phyloP scores from a whole-genome alignment of 2,329 filamentous ascomycete species.

The Alternaria sp. region DNA sequence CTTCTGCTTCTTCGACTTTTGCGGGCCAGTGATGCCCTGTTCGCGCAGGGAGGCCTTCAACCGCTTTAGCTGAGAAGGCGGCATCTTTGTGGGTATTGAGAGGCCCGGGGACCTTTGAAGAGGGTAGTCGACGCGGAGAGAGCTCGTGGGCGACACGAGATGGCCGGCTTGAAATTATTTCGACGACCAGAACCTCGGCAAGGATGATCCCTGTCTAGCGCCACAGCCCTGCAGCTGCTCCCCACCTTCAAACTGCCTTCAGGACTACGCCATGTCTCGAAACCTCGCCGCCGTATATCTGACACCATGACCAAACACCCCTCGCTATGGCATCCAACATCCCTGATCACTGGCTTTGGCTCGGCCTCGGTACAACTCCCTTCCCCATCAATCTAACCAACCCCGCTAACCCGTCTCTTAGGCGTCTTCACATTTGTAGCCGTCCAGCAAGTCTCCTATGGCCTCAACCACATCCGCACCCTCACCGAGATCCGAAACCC shows the following conservation, averaged over 20 bases:
- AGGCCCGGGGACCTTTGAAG: conserved; percentile 4
- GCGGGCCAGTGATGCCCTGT: conserved; percentile 87
- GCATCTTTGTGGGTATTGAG: conserved; percentile 65
- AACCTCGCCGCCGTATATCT: conserved; percentile 3
- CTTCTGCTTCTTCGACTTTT: conserved; percentile 93
- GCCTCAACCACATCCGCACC: conserved; percentile 68
- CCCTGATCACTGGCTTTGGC: conserved; percentile 58
- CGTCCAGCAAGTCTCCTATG: conserved; percentile 64
- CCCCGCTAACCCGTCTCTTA: conserved; percentile 48
- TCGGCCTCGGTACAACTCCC: conserved; percentile 52
- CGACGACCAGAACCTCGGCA: conserved; percentile 31
- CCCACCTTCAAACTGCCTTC: conserved; percentile 15
- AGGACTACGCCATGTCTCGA: conserved; percentile 10
- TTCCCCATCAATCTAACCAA: conserved; percentile 54
- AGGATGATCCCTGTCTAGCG: conserved; percentile 23
- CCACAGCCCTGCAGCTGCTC: conserved; percentile 12
- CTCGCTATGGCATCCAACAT: conserved; percentile 49
- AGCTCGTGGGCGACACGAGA: conserved; percentile 14
- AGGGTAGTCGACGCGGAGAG: not conserved
- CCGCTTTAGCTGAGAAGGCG: conserved; percentile 94
- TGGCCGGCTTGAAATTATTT: conserved; percentile 27
- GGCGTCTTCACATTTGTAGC: conserved; percentile 67
- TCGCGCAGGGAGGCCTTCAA: conserved; percentile 90
- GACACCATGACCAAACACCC: conserved; percentile 24
- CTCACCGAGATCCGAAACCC: conserved; percentile 73